A percentile compares a stretch with the other conserved stretches of the same genome.
Conservation (phyloP, 108 stramenopile species). For the Skeletonema menzelii region DNA sequence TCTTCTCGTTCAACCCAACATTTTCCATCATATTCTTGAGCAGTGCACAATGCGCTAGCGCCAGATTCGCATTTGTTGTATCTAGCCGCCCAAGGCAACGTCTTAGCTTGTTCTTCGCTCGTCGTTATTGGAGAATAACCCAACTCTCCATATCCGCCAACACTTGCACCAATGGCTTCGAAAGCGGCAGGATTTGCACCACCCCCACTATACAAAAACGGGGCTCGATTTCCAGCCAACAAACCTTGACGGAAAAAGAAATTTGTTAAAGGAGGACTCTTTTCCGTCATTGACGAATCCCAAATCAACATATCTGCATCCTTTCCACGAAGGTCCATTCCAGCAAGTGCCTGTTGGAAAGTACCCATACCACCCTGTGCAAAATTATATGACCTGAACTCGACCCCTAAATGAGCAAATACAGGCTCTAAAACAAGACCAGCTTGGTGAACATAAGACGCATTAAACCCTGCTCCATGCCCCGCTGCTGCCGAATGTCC, state of each 20-base stretch:
- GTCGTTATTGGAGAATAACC: conserved; percentile 30
- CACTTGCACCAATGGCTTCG: conserved; percentile 8
- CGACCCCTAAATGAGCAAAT: conserved; percentile 46
- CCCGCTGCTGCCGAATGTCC: conserved; percentile 85
- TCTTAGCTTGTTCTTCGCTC: conserved; percentile 30
- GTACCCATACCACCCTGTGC: conserved; percentile 54
- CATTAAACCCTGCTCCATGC: conserved; percentile 76
- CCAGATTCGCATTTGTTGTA: conserved; percentile 28
- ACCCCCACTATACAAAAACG: conserved; percentile 27
- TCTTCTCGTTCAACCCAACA: conserved; percentile 54
- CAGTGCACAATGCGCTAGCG: conserved; percentile 20
- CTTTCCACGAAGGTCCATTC: conserved; percentile 41
- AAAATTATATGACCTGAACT: conserved; percentile 48
- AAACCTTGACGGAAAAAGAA: conserved; percentile 53
- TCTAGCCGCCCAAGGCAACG: conserved; percentile 41
- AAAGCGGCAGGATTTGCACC: conserved; percentile 6
- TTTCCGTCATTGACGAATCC: conserved; percentile 49
- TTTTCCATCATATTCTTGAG: conserved; percentile 33
- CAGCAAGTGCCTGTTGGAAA: conserved; percentile 41
- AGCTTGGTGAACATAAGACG: conserved; percentile 63
- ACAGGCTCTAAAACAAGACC: conserved; percentile 57
- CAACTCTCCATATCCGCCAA: conserved; percentile 10
- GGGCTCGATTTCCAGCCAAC: conserved; percentile 48
- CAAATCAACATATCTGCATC: conserved; percentile 44
- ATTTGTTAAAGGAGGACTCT: not conserved